These are phyloP conservation scores for Theileria annulata DNA, from an alignment of 169 alveolate species.

Conservation along the genomic window DNA sequence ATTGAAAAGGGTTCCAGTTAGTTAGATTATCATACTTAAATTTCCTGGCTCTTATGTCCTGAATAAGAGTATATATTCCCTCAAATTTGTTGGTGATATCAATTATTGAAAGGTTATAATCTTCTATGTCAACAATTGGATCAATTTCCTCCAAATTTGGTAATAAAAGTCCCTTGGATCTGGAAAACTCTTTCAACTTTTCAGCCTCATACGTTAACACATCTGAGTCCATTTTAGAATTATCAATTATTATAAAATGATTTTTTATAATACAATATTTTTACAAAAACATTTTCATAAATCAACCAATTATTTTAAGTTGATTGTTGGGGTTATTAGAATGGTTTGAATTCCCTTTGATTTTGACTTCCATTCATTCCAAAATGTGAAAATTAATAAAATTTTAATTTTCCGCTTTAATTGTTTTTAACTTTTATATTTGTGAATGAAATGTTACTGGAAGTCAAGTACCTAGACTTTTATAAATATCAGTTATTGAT, in stretches of 20 bases:
- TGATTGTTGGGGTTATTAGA: background rate
- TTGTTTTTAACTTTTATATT: no score
- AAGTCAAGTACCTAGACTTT: background rate
- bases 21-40: slow-evolving; percentile 9
- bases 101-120: slow-evolving; percentile 27
- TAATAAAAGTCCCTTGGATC: slow-evolving; percentile 19
- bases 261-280: background rate
- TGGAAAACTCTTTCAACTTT: background rate
- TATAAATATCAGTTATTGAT: background rate
- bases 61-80: slow-evolving; percentile 25
- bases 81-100: slow-evolving; percentile 21
- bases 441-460: background rate
- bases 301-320: no score
- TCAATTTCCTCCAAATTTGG: slow-evolving; percentile 15
- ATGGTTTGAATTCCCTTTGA: background rate
- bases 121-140: slow-evolving; percentile 8
- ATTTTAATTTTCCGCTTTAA: background rate
- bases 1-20: slow-evolving; percentile 46
- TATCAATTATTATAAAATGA: no score
- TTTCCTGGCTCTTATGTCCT: slow-evolving; percentile 30
- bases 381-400: background rate
- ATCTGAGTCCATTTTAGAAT: slow-evolving; percentile 1
- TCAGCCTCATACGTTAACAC: slow-evolving; percentile 6
- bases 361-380: background rate
- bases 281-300: background rate